Percentiles rank a stretch among this genome's conserved stretches.
Evolutionary conservation across 805 yeast species (phyloP).

Genomic region (Saturnispora silvae): DNA sequence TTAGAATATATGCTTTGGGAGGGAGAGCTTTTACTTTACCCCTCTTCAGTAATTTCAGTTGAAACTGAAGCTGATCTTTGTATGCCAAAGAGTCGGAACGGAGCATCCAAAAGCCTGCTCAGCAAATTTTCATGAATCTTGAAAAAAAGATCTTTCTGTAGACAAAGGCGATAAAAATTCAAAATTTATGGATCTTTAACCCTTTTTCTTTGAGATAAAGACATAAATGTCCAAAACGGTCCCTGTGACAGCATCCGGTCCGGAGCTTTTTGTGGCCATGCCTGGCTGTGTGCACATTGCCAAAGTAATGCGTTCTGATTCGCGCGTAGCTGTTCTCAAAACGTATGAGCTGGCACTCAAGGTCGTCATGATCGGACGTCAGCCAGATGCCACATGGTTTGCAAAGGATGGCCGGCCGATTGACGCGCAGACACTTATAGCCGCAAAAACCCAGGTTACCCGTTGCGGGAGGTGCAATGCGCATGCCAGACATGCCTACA

Average conservation of each 20-base stretch:
- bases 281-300: constrained; percentile 40
- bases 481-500: constrained; percentile 25
- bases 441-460: constrained; percentile 33
- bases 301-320: constrained; percentile 38
- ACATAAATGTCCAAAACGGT: constrained; percentile 5
- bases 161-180: too few relatives aligned
- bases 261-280: constrained; percentile 23
- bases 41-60: too few relatives aligned
- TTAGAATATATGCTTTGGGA: too few relatives aligned
- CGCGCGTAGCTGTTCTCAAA: constrained; percentile 36
- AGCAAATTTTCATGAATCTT: too few relatives aligned
- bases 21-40: too few relatives aligned
- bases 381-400: constrained; percentile 16
- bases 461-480: constrained; percentile 42
- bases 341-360: constrained; percentile 44
- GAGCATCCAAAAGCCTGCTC: too few relatives aligned
- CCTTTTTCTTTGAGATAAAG: too few relatives aligned
- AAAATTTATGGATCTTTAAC: too few relatives aligned
- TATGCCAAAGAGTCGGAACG: too few relatives aligned
- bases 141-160: too few relatives aligned
- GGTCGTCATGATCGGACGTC: constrained; percentile 23
- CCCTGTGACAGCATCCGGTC: not conserved
- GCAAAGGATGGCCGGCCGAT: constrained; percentile 29
- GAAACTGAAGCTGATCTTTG: too few relatives aligned
- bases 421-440: constrained; percentile 29